Conservation (phyloP, 176 grass and related monocot species). For the Triticum monococcum region DNA sequence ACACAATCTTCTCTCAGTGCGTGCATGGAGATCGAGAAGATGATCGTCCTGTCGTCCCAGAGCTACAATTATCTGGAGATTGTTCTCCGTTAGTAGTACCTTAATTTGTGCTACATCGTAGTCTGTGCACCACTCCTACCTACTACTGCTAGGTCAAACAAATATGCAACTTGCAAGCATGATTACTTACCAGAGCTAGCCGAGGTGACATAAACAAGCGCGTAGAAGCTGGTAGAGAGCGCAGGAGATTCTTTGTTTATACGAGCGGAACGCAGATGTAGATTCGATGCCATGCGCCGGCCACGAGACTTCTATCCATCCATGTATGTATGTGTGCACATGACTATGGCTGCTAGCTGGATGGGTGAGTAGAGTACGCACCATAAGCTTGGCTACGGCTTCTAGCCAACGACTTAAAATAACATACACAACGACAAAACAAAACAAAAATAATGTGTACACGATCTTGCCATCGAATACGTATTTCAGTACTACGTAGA, state of each 20-base stretch:
- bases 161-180: not conserved
- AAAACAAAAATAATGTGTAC: no score
- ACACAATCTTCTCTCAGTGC: no score
- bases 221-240: not conserved
- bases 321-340: not conserved
- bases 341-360: no score
- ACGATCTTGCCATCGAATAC: no score
- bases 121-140: not conserved
- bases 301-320: not conserved
- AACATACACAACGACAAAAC: no score
- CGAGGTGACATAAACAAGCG: not conserved
- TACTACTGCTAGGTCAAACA: not conserved
- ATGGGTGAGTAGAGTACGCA: no score
- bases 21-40: no score
- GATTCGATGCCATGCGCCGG: not conserved
- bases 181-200: not conserved
- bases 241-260: not conserved
- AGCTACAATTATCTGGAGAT: not conserved
- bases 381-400: no score
- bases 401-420: no score
- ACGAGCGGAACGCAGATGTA: not conserved
- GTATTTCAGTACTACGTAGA: no score
- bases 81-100: not conserved
- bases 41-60: no score
- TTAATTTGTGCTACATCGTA: not conserved